These are phyloP conservation scores for Pestalotiopsis sp. DNA, from an alignment of 2,329 filamentous ascomycete genomes.

Conservation along the genomic window DNA sequence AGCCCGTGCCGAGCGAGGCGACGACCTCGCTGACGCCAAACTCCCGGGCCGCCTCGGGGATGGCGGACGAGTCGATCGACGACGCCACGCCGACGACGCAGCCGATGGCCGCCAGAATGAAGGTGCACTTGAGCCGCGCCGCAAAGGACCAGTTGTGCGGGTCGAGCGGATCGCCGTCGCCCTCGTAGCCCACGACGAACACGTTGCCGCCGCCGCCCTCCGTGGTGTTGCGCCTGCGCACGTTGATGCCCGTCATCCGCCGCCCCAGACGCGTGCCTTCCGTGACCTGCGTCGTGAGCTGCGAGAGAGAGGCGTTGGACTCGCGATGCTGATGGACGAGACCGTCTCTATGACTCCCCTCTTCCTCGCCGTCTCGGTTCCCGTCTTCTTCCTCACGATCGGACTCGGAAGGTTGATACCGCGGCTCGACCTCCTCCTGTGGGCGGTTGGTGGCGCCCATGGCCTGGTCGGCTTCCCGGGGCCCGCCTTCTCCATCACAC, in stretches of 20 bases:
- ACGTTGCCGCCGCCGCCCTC: slow-evolving; percentile 10
- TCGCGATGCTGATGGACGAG: background rate
- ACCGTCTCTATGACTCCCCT: background rate
- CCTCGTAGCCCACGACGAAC: slow-evolving; percentile 17
- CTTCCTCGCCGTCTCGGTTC: background rate
- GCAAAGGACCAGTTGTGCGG: slow-evolving; percentile 18
- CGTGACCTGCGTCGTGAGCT: background rate
- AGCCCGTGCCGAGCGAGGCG: slow-evolving; percentile 21
- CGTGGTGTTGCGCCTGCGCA: slow-evolving; percentile 1
- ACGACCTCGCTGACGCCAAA: slow-evolving; percentile 16
- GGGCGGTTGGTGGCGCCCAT: slow-evolving; percentile 1
- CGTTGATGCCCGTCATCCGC: slow-evolving; percentile 6
- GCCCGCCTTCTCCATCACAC: background rate
- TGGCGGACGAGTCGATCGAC: slow-evolving; percentile 14
- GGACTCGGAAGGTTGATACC: background rate
- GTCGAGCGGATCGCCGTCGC: slow-evolving; percentile 14
- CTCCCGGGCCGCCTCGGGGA: slow-evolving; percentile 12
- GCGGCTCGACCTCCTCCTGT: background rate
- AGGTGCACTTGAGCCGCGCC: slow-evolving; percentile 13
- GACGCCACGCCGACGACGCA: slow-evolving; percentile 13
- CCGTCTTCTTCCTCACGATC: background rate
- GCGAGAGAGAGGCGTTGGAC: background rate
- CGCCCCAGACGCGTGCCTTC: background rate
- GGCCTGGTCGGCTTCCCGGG: background rate
- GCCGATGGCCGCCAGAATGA: slow-evolving; percentile 3